Evolutionary conservation across 768 basidiomycete genomes (phyloP).

Genomic region (Gloeophyllum trabeum): DNA sequence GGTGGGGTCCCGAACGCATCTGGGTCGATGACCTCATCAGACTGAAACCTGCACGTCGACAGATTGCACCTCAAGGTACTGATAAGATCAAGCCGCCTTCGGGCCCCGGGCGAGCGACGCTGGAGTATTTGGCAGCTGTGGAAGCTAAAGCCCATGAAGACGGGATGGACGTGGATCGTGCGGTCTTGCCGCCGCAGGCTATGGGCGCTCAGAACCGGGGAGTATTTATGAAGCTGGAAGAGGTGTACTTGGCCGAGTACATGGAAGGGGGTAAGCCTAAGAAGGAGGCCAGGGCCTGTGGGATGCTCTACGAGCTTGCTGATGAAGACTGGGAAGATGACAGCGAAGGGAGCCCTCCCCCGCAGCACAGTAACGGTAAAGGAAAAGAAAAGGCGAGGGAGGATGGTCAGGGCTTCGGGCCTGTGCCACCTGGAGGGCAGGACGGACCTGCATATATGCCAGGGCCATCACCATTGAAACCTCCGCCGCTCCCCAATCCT

Average conservation of each 20-base stretch:
- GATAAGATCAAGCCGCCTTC: constrained; percentile 50
- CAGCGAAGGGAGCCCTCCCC: constrained; percentile 1
- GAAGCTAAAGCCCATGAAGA: too few relatives aligned
- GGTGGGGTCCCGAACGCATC: constrained; percentile 86
- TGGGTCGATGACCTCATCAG: constrained; percentile 83
- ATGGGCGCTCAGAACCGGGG: constrained; percentile 52
- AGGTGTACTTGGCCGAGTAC: constrained; percentile 50
- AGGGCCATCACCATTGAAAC: constrained; percentile 21
- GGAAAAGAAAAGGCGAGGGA: constrained; percentile 14
- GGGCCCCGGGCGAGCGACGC: constrained; percentile 25
- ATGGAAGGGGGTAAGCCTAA: constrained; percentile 27
- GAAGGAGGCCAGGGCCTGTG: constrained; percentile 56
- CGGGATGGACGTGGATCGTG: constrained; percentile 6
- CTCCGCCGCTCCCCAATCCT: constrained; percentile 18
- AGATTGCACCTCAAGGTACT: constrained; percentile 56
- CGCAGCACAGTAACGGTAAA: constrained; percentile 13
- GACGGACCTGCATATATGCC: constrained; percentile 15
- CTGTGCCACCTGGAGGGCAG: constrained; percentile 2
- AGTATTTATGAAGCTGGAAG: constrained; percentile 62
- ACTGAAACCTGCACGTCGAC: constrained; percentile 55
- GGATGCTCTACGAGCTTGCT: constrained; percentile 69
- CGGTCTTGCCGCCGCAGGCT: constrained; percentile 4
- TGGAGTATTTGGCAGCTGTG: constrained; percentile 5
- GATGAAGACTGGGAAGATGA: constrained; percentile 61
- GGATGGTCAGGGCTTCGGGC: background rate